A percentile compares a stretch with the other conserved stretches of the same genome.
These are phyloP conservation scores for Fragaria iinumae DNA, from an alignment of 306 rosid species.

Conservation along the genomic window DNA sequence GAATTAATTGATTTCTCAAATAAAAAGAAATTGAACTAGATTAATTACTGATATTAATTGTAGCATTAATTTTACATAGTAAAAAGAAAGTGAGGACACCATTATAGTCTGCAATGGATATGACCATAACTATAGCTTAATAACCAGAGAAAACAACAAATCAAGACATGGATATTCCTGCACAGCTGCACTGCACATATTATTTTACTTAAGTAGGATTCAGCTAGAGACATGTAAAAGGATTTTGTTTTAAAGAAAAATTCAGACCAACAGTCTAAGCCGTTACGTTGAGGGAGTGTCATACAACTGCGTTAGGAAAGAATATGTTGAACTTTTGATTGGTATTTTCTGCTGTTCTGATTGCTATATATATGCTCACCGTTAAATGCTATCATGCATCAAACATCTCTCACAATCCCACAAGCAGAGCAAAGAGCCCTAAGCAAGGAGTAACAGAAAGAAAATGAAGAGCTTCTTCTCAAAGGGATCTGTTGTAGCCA, in stretches of 20 bases:
- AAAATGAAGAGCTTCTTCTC: constrained; percentile 20
- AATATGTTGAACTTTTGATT: not conserved
- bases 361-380: not conserved
- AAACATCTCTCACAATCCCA: not conserved
- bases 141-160: not conserved
- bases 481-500: not conserved
- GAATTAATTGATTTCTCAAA: too few relatives aligned
- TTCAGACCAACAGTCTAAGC: not conserved
- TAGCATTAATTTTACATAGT: too few relatives aligned
- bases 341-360: not conserved
- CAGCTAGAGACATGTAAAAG: not conserved
- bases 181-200: not conserved
- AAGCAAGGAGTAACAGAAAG: not conserved
- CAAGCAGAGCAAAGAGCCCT: not conserved
- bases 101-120: not conserved
- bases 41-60: too few relatives aligned
- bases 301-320: constrained; percentile 3
- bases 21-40: too few relatives aligned
- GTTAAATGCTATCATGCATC: not conserved
- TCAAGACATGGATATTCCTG: not conserved
- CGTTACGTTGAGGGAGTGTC: not conserved
- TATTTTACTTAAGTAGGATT: not conserved
- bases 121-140: not conserved
- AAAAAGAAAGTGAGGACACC: not conserved
- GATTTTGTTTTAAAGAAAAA: not conserved